Evolutionary conservation across 345 rosid species (phyloP), one percentile per base, ranked within the genome.

Genomic region (Cochlearia excelsa): DNA sequence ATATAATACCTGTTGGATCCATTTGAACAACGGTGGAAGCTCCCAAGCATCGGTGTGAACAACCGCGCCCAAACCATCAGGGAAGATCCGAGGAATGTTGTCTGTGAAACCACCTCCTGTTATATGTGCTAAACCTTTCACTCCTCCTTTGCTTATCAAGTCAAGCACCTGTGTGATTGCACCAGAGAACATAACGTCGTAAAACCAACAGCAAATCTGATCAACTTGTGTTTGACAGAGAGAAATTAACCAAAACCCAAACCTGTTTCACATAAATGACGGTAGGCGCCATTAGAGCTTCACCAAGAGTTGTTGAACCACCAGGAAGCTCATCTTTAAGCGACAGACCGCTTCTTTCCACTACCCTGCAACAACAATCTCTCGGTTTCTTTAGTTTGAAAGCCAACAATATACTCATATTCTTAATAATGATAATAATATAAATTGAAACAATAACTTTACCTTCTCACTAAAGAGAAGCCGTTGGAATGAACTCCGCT

Each of bases 401-500:
- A 3, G 46, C n/a, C 23, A 16, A 16, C 34, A 59, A 35, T 0
- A 59, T 4, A 46, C 54, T 60, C 0, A 28, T 46, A 37, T 27
- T 47, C 54, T 35, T 46, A n/a, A 26, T 33, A 46, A 4, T 9
- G 53, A 16, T 16, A 16, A 16, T 34, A 30, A 45, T 10, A 54
- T 9, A 16, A 16, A 16, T 0, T 16, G 23, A 0, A 49, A 31
- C 2, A 2, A 33, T 5, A 4, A 53, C 54, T 40, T 69, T 55
- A 89, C 95, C 82, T 84, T 82, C 95, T 83, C 3, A 84, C 92
- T 51, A 90, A 88, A 43, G 97, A 93, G 74, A 89, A 93, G 31
- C 99, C 97, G 73, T 93, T 93, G 6, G 97, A 93, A 74, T 89
- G 97, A 35, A 89, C 94, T 30, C 97, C 99, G 47, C 91, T 89